phyloP scores from a whole-genome alignment of 2,329 filamentous ascomycete species.

The Drechmeria coniospora region DNA sequence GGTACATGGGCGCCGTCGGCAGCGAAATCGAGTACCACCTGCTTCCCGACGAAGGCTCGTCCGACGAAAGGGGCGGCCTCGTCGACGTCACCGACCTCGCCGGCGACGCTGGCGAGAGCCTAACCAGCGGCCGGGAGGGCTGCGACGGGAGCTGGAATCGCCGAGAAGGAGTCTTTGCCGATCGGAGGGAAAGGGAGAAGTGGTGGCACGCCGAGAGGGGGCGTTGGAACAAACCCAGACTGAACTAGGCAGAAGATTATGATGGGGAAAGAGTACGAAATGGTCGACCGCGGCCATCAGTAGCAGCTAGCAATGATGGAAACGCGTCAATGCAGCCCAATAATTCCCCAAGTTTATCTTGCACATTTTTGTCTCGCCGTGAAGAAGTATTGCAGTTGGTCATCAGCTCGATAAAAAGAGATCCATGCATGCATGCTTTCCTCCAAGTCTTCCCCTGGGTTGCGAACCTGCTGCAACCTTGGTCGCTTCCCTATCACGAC shows the following conservation, averaged over 20 bases:
- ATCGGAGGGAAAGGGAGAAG: constrained; percentile 31
- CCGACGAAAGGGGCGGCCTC: constrained; percentile 40
- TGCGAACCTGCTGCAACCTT: no score
- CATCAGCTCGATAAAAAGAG: no score
- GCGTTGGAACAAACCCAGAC: constrained; percentile 21
- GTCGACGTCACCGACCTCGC: constrained; percentile 36
- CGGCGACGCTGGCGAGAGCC: constrained; percentile 29
- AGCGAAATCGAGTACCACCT: constrained; percentile 47
- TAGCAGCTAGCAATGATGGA: no score
- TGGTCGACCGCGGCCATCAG: no score
- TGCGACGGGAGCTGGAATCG: constrained; percentile 34
- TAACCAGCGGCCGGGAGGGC: constrained; percentile 19
- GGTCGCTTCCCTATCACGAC: no score
- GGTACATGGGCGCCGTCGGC: constrained; percentile 44
- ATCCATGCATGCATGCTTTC: no score
- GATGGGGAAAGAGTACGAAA: neutral
- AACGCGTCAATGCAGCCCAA: no score
- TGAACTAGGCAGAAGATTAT: constrained; percentile 4
- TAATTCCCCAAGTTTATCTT: no score
- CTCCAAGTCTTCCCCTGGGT: no score
- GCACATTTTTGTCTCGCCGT: no score
- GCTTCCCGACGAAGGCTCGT: constrained; percentile 37
- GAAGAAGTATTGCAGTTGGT: no score
- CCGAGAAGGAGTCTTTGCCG: constrained; percentile 18
- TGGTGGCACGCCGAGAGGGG: constrained; percentile 37